A percentile compares a stretch with the other conserved stretches of the same genome.
phyloP scores from a whole-genome alignment of 208 protist genomes.

The Trichomonas vaginalis region DNA sequence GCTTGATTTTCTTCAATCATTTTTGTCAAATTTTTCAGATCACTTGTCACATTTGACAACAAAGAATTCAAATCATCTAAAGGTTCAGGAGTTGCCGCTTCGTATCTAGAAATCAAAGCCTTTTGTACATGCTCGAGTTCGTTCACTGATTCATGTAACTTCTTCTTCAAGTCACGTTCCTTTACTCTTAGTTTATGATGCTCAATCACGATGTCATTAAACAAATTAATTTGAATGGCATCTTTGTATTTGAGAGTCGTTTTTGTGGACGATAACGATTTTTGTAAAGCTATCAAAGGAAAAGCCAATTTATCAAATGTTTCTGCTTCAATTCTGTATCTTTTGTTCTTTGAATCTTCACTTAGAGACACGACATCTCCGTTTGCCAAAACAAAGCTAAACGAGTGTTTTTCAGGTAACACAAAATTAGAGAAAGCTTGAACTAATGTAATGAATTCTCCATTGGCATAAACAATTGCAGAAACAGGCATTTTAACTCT shows the following conservation, averaged over 20 bases:
- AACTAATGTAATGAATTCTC: not conserved
- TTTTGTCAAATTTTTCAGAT: not conserved
- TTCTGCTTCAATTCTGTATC: not conserved
- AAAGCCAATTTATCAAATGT: not conserved
- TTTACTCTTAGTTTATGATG: not conserved
- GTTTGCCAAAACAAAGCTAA: not conserved
- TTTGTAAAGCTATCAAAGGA: not conserved
- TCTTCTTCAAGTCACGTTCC: not conserved
- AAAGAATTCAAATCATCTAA: not conserved
- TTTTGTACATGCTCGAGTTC: not conserved
- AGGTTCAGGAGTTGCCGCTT: not conserved
- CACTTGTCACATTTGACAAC: not conserved
- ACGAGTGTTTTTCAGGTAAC: not conserved
- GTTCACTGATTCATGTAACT: not conserved
- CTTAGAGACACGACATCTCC: not conserved
- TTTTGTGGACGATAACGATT: not conserved
- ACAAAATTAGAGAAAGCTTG: not conserved
- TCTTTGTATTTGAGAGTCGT: not conserved
- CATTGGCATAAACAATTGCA: not conserved
- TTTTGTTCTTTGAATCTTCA: not conserved
- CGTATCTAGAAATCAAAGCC: not conserved
- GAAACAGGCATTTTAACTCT: not conserved
- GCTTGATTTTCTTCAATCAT: not conserved
- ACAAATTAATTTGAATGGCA: not conserved
- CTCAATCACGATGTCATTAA: not conserved